Conservation (phyloP, 495 filamentous ascomycete species). For the Penicillium cosmopolitanum region DNA sequence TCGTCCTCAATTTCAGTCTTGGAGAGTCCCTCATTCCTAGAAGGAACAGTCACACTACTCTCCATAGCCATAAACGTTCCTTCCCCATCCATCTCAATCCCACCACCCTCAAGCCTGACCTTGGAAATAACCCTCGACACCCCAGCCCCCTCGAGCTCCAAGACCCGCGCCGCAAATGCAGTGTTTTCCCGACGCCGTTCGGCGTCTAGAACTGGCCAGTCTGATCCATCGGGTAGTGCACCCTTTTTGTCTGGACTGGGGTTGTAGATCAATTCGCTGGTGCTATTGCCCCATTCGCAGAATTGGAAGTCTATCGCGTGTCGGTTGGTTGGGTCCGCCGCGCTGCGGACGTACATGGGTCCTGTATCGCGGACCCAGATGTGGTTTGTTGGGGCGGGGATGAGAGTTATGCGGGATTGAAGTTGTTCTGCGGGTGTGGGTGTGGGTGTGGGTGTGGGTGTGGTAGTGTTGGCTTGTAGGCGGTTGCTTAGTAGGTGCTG, state of each 20-base stretch:
- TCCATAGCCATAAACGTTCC: constrained; percentile 41
- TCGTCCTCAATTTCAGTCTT: constrained; percentile 29
- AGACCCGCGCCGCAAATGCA: constrained; percentile 29
- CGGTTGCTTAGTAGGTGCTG: constrained; percentile 20
- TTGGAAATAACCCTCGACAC: constrained; percentile 25
- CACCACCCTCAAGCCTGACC: constrained; percentile 37
- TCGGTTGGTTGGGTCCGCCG: constrained; percentile 16
- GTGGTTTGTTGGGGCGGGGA: constrained; percentile 34
- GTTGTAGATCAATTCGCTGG: constrained; percentile 22
- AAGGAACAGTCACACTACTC: constrained; percentile 35
- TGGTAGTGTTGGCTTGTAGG: neutral
- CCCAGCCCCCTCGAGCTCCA: constrained; percentile 25
- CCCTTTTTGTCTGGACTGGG: constrained; percentile 11
- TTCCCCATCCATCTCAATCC: constrained; percentile 40
- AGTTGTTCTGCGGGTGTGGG: neutral
- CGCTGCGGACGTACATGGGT: constrained; percentile 36
- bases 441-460: neutral
- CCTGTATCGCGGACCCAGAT: constrained; percentile 43
- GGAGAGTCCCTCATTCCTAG: constrained; percentile 33
- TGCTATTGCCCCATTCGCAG: constrained; percentile 40
- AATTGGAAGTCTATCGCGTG: constrained; percentile 39
- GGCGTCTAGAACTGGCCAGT: constrained; percentile 29
- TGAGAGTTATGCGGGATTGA: constrained; percentile 21
- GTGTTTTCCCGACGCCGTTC: constrained; percentile 26
- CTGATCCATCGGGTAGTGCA: constrained; percentile 6